Evolutionary conservation across 352 stramenopile genomes (phyloP), one percentile per base, ranked within the genome.

Genomic region (Peronospora farinosa): DNA sequence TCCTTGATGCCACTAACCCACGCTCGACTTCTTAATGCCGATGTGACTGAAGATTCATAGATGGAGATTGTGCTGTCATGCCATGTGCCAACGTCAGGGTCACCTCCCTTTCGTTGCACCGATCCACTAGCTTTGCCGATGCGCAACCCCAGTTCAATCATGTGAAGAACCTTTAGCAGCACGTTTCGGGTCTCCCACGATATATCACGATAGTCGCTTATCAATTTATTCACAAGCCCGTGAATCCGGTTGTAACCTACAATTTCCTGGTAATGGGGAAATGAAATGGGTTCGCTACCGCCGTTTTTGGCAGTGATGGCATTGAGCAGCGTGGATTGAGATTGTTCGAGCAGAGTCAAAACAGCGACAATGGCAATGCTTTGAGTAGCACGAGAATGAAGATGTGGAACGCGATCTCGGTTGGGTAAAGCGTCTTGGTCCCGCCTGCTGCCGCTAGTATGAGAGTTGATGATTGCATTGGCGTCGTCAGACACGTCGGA

Each of bases 1-100:
- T 77, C 53, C 36, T 69, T 78, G 21, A 86, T 45, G 36, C 58
- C 38, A 28, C 60, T 46, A 40, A 69, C 61, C 70, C 73, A 78
- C 4, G 50, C 59, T 19, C 72, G 68, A 27, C 53, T 63, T 44
- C 42, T 52, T 31, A 51, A 48, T 19, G 39, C n/a, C 3, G 36
- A 58, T 13, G 37, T 40, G 5, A 72, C 58, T 7, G 63, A 62
- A 23, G 27, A 40, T 48, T 65, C 46, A 49, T 60, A 72, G 19
- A 72, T 59, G 17, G 12, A 49, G 19, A 62, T 40, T 21, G 9
- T 44, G 5, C 30, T 41, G 11, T 64, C 38, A 13, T 45, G 42
- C 21, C 25, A 35, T 7, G 42, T 21, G 19, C 16, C 39, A 16
- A 11, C 16, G 12, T 56, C 47, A 21, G 19, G 2, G 4, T 42